Conservation (phyloP, 805 yeast genomes). For the Candida golubevii region DNA sequence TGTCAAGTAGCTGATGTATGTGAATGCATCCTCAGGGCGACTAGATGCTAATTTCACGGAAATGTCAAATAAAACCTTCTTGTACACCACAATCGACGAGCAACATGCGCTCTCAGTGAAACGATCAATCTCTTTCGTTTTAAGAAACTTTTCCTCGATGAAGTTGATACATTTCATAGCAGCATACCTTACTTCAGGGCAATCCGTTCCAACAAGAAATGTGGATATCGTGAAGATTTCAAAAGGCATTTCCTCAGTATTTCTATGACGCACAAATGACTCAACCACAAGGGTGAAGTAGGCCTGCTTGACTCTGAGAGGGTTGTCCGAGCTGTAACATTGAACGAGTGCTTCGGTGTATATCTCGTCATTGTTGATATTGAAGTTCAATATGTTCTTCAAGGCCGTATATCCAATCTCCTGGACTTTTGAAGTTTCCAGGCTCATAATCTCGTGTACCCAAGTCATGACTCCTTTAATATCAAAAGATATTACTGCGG, state of each 20-base stretch:
- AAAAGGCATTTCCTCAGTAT: slow-evolving; percentile 40
- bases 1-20: slow-evolving; percentile 68
- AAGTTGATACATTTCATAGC: slow-evolving; percentile 69
- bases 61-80: slow-evolving; percentile 76
- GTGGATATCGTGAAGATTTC: slow-evolving; percentile 72
- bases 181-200: slow-evolving; percentile 58
- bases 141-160: slow-evolving; percentile 48
- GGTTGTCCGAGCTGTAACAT: slow-evolving; percentile 58
- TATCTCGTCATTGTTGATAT: slow-evolving; percentile 50
- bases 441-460: slow-evolving; percentile 69
- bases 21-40: slow-evolving; percentile 56
- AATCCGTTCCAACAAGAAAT: slow-evolving; percentile 75
- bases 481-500: slow-evolving; percentile 63
- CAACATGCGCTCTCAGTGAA: slow-evolving; percentile 71
- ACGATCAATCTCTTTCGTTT: slow-evolving; percentile 49
- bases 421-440: slow-evolving; percentile 53
- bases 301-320: slow-evolving; percentile 51
- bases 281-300: slow-evolving; percentile 72
- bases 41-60: slow-evolving; percentile 65
- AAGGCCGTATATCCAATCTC: slow-evolving; percentile 69
- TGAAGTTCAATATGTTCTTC: slow-evolving; percentile 57
- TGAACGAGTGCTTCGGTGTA: slow-evolving; percentile 60
- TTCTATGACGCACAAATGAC: slow-evolving; percentile 35
- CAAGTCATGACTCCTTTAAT: slow-evolving; percentile 65
- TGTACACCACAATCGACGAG: slow-evolving; percentile 76